phyloP scores from a whole-genome alignment of 176 grass and related monocot species.

The Pontederia paniculata region DNA sequence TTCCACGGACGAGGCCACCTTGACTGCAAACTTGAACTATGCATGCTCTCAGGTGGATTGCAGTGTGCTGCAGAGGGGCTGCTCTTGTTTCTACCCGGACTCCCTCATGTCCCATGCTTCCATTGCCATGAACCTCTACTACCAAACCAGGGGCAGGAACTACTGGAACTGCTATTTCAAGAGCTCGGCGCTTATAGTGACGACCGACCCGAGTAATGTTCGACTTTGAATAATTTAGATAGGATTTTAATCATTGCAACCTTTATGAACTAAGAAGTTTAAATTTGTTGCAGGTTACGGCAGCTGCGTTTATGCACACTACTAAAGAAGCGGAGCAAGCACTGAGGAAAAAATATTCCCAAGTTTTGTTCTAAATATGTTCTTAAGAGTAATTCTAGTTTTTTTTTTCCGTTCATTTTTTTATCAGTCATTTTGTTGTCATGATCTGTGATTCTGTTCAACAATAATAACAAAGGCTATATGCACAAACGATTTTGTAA shows the following conservation, averaged over 20 bases:
- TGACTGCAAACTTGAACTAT: conserved; percentile 18
- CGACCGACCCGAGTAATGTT: conserved; percentile 27
- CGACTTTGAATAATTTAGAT: no score
- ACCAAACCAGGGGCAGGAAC: conserved; percentile 26
- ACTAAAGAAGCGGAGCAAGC: not conserved
- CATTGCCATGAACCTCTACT: conserved; percentile 42
- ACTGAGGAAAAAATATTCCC: no score
- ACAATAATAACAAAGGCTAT: no score
- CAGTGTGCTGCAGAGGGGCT: conserved; percentile 8
- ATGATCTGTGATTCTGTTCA: no score
- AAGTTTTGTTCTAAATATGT: no score
- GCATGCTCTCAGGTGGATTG: conserved; percentile 21
- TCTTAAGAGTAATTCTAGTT: no score
- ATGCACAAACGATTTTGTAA: no score
- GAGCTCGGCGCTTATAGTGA: conserved; percentile 14
- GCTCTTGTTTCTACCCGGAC: conserved; percentile 26
- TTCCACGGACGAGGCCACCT: conserved; percentile 9
- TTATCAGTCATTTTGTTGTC: no score
- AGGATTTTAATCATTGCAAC: not conserved
- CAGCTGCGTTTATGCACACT: not conserved
- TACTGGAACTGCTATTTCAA: conserved; percentile 30
- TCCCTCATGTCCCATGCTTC: conserved; percentile 33
- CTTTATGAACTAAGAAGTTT: not conserved
- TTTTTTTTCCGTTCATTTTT: no score
- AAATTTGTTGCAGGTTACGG: conserved; percentile 5